Evolutionary conservation across 176 grass and related monocot species (phyloP), one percentile per base, ranked within the genome.

Genomic region (Alopecurus myosuroides): DNA sequence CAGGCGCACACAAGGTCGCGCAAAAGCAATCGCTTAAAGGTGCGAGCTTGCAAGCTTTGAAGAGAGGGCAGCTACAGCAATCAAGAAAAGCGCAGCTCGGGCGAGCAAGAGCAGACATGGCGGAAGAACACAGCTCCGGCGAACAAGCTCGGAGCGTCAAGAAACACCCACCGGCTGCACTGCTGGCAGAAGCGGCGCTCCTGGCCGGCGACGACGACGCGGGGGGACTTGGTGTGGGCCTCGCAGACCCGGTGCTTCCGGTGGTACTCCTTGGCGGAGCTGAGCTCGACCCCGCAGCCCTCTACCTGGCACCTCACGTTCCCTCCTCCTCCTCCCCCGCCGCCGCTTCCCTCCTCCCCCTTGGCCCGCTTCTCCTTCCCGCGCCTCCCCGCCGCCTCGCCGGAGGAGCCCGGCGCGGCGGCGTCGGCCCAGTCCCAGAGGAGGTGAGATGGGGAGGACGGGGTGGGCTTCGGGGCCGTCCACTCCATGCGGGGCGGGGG

Each of bases 231-330:
- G 66, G 89, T 87, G 75, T 97, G 94, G 42, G 86, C 84, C 84
- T 88, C 94, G 71, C 94, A 97, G 66, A 97, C 94, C 68, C 94
- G 92, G 76, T 97, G 94, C 91, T 97, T 97, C 73, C 94, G 89
- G 67, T 97, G 91, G 86, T 97, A 97, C 14, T 88, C 86, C 70
- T 97, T 97, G 5, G 87, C 91, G 28, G 44, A 53, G 60, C 39
- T 60, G 39, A 97, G 87, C 74, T 93, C 86, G 44, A 93, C 11
- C 13, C 88, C 88, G 57, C 94, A 97, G 18, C 94, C 94, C 57
- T 93, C 91, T 6, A 97, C 94, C 84, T 96, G 94, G 74, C 94
- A 96, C 85, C 77, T 94, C 56, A 88, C 90, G 33, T 73, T 67
- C 36, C 41, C 90, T 71, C 68, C 70, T 9, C 23, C 23, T 71